A percentile compares a stretch with the other conserved stretches of the same genome.
Evolutionary conservation across 345 rosid species (phyloP).

Genomic region (Carallia pectinifolia): DNA sequence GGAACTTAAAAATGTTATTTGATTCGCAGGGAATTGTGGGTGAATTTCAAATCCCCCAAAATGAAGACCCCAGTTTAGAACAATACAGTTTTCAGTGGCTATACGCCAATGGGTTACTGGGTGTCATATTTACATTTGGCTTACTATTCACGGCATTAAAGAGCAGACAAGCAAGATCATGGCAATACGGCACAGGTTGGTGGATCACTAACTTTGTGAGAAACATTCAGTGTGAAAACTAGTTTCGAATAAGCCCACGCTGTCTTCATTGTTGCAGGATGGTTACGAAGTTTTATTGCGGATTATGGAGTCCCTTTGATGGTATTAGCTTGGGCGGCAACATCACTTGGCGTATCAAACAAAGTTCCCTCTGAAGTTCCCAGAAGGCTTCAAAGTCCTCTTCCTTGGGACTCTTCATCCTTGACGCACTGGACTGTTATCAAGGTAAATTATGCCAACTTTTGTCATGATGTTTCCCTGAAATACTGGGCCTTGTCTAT

Average conservation of each 20-base stretch:
- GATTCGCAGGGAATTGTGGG: constrained; percentile 32
- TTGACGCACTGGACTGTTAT: constrained; percentile 39
- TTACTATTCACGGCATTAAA: constrained; percentile 30
- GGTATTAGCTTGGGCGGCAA: constrained; percentile 34
- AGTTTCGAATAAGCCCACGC: constrained; percentile 1
- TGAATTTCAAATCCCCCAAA: constrained; percentile 25
- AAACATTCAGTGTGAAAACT: neutral
- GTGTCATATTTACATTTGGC: constrained; percentile 38
- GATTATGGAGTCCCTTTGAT: constrained; percentile 42
- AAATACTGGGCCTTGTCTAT: neutral
- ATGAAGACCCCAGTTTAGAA: constrained; percentile 11
- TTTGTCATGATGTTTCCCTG: neutral
- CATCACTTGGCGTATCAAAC: constrained; percentile 23
- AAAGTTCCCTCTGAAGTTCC: constrained; percentile 36
- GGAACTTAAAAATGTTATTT: neutral
- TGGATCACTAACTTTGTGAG: neutral
- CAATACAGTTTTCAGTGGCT: constrained; percentile 33
- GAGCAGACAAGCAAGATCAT: constrained; percentile 38
- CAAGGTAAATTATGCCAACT: constrained; percentile 22
- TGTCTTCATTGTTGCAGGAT: constrained; percentile 19
- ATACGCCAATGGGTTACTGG: constrained; percentile 41
- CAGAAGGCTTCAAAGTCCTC: constrained; percentile 33
- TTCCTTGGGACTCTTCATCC: constrained; percentile 36
- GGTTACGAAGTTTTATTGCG: constrained; percentile 38
- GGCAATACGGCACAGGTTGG: constrained; percentile 46